phyloP scores from a whole-genome alignment of 345 rosid genomes.

The Euphorbia tirucalli region DNA sequence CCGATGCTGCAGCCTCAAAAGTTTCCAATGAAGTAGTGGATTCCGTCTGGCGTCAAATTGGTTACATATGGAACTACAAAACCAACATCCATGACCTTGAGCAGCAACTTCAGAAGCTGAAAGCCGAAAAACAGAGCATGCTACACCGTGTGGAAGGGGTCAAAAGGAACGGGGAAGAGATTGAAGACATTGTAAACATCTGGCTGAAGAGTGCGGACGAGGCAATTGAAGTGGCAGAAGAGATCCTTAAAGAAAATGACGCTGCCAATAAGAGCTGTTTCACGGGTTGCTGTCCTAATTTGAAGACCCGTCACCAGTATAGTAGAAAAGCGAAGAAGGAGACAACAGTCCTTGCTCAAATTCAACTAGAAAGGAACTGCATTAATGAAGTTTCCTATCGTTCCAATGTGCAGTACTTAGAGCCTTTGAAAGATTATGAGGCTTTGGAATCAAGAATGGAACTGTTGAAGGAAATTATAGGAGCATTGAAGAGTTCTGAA shows the following conservation, averaged over 20 bases:
- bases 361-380: not conserved
- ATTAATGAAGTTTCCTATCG: not conserved
- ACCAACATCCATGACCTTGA: not conserved
- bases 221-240: not conserved
- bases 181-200: not conserved
- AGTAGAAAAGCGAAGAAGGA: not conserved
- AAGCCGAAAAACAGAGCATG: not conserved
- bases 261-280: slow-evolving; percentile 7
- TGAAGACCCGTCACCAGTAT: not conserved
- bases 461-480: not conserved
- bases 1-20: not conserved
- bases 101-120: not conserved
- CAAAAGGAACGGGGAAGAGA: not conserved
- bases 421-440: slow-evolving; percentile 4
- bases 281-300: not conserved
- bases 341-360: not conserved
- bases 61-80: not conserved
- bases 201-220: not conserved
- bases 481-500: not conserved
- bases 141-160: not conserved
- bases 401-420: not conserved
- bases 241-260: not conserved
- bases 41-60: not conserved
- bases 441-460: slow-evolving; percentile 13
- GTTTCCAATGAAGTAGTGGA: not conserved